Percentiles rank a stretch among this genome's conserved stretches.
These are phyloP conservation scores for Yamadazyma pseudoaaseri DNA, from an alignment of 1,139 yeast species.

Conservation along the genomic window DNA sequence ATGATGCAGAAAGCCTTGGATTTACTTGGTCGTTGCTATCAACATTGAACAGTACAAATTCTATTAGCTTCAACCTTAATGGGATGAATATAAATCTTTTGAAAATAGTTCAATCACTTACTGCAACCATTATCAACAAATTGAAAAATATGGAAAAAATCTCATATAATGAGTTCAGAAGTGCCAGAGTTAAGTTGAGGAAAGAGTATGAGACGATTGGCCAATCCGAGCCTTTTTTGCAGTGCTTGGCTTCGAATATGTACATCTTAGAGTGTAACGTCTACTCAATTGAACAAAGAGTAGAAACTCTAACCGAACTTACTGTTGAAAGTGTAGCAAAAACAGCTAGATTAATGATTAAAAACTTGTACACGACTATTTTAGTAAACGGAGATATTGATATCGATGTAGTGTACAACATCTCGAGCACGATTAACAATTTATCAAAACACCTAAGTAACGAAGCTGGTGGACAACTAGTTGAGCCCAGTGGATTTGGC, in stretches of 20 bases:
- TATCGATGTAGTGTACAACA: slow-evolving; percentile 8
- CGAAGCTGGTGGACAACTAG: not conserved
- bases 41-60: slow-evolving; percentile 48
- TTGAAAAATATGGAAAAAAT: slow-evolving; percentile 15
- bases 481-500: slow-evolving; percentile 11
- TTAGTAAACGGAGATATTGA: slow-evolving; percentile 51
- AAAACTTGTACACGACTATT: slow-evolving; percentile 32
- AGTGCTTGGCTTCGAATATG: slow-evolving; percentile 46
- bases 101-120: slow-evolving; percentile 19
- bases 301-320: slow-evolving; percentile 32
- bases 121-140: slow-evolving; percentile 19
- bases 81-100: slow-evolving; percentile 46
- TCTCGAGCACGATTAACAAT: slow-evolving; percentile 15
- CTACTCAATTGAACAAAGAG: slow-evolving; percentile 50
- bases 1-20: slow-evolving; percentile 50
- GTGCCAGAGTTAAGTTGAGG: slow-evolving; percentile 43
- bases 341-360: slow-evolving; percentile 18
- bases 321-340: slow-evolving; percentile 21
- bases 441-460: slow-evolving; percentile 15
- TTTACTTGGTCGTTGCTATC: slow-evolving; percentile 56
- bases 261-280: slow-evolving; percentile 53
- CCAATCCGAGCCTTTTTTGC: slow-evolving; percentile 36
- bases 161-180: slow-evolving; percentile 35
- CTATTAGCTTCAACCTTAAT: slow-evolving; percentile 46
- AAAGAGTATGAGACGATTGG: slow-evolving; percentile 39